Evolutionary conservation across 2,329 filamentous ascomycete species (phyloP).

Genomic region (Aureobasidium namibiae): DNA sequence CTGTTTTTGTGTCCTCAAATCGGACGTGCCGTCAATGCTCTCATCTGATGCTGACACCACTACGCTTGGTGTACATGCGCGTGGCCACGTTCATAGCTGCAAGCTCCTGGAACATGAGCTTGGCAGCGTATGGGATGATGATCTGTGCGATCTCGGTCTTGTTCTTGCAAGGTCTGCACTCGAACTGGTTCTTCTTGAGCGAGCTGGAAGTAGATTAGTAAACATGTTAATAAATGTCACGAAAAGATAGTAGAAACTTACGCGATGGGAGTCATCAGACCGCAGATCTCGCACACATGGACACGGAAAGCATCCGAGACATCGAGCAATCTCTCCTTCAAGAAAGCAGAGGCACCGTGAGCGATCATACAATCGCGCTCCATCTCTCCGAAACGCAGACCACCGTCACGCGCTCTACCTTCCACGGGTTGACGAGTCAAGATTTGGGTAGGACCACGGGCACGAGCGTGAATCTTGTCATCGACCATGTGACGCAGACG

Average conservation of each 20-base stretch:
- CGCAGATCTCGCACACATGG: slow-evolving; percentile 97
- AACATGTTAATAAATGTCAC: slow-evolving; percentile 16
- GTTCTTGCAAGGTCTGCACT: slow-evolving; percentile 96
- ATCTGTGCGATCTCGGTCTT: slow-evolving; percentile 98
- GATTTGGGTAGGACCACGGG: slow-evolving; percentile 92
- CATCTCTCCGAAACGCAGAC: slow-evolving; percentile 99
- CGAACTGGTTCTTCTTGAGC: slow-evolving; percentile 88
- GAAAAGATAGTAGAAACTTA: slow-evolving; percentile 53
- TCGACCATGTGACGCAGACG: slow-evolving; percentile 98
- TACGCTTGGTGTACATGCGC: slow-evolving; percentile 71
- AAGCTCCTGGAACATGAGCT: slow-evolving; percentile 95
- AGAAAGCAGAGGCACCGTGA: slow-evolving; percentile 92
- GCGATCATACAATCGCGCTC: slow-evolving; percentile 99
- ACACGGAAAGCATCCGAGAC: slow-evolving; percentile 97
- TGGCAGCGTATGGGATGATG: slow-evolving; percentile 95
- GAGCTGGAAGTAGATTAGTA: slow-evolving; percentile 20
- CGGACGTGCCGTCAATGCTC: background rate
- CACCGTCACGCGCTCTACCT: slow-evolving; percentile 95
- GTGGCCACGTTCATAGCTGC: slow-evolving; percentile 98
- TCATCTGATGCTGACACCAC: slow-evolving; percentile 13
- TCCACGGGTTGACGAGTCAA: slow-evolving; percentile 95
- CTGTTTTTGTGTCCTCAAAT: background rate
- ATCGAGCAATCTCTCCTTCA: slow-evolving; percentile 95
- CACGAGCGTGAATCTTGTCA: slow-evolving; percentile 99
- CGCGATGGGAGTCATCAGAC: slow-evolving; percentile 98